A percentile compares a stretch with the other conserved stretches of the same genome.
Evolutionary conservation across 2,329 filamentous ascomycete species (phyloP).

Genomic region (Neofusicoccum kwambonambiense): DNA sequence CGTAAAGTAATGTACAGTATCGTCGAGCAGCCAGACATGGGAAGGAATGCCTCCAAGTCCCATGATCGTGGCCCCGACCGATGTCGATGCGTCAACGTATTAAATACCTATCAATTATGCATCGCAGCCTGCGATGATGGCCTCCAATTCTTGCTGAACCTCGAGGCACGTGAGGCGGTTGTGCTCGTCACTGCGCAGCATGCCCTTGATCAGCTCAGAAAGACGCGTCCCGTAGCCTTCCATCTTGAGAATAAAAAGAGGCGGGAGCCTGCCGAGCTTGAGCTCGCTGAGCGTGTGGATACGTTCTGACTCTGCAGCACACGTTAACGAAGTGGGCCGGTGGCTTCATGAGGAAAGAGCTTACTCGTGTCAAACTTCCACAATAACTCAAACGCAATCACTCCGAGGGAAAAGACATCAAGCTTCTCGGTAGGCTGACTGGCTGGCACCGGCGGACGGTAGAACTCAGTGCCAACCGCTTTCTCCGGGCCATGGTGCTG

Average conservation of each 20-base stretch:
- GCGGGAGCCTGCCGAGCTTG: constrained; percentile 32
- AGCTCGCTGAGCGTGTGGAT: constrained; percentile 35
- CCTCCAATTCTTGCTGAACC: constrained; percentile 27
- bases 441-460: constrained; percentile 50
- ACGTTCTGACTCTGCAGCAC: constrained; percentile 36
- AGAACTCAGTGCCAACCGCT: constrained; percentile 62
- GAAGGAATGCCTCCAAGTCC: too few species aligned
- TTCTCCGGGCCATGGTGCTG: constrained; percentile 32
- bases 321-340: constrained; percentile 17
- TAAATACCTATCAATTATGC: not conserved
- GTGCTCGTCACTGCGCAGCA: constrained; percentile 34
- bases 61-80: too few species aligned
- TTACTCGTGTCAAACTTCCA: constrained; percentile 48
- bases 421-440: constrained; percentile 49
- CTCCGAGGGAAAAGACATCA: constrained; percentile 62
- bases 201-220: constrained; percentile 29
- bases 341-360: not conserved
- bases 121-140: not conserved
- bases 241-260: constrained; percentile 26
- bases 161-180: constrained; percentile 31
- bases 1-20: not conserved
- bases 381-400: constrained; percentile 63
- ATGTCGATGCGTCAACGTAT: too few species aligned
- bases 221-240: constrained; percentile 26
- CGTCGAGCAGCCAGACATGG: not conserved